A percentile compares a stretch with the other conserved stretches of the same genome.
phyloP scores from a whole-genome alignment of 2,329 filamentous ascomycete genomes.

The Nannizzia gypsea region DNA sequence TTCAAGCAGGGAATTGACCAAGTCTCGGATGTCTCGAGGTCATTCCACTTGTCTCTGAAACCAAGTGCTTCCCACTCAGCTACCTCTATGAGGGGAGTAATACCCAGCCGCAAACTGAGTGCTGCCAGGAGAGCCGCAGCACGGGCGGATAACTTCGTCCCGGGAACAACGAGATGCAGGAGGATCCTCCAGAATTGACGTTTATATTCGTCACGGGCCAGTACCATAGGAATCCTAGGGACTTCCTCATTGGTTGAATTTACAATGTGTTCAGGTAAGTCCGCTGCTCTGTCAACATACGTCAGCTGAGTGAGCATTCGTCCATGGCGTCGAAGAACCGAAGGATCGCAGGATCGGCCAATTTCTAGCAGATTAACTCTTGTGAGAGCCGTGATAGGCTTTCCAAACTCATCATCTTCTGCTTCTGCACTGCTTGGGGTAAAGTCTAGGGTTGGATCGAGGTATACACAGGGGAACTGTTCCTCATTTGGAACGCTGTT shows the following conservation, averaged over 20 bases:
- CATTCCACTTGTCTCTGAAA: constrained; percentile 38
- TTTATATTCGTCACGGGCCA: constrained; percentile 27
- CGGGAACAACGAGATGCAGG: constrained; percentile 39
- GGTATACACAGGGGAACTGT: constrained; percentile 38
- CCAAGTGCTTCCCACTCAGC: constrained; percentile 35
- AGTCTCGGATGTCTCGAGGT: constrained; percentile 38
- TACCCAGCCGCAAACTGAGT: constrained; percentile 39
- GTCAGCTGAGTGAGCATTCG: constrained; percentile 33
- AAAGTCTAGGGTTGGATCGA: constrained; percentile 40
- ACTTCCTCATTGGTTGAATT: constrained; percentile 23
- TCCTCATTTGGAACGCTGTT: constrained; percentile 27
- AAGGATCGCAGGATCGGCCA: constrained; percentile 40
- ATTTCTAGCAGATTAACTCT: constrained; percentile 42
- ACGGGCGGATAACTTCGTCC: constrained; percentile 37
- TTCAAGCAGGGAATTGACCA: constrained; percentile 39
- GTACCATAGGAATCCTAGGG: constrained; percentile 35
- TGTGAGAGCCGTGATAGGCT: constrained; percentile 28
- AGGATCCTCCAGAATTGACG: constrained; percentile 39
- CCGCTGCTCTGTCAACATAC: constrained; percentile 25
- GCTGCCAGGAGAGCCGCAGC: constrained; percentile 39
- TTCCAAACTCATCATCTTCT: constrained; percentile 17
- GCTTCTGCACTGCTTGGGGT: constrained; percentile 4
- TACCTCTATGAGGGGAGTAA: constrained; percentile 30
- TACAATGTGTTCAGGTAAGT: constrained; percentile 37
- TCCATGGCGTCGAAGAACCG: constrained; percentile 38